Conservation (phyloP, 352 stramenopile genomes). For the Globisporangium spinosum region DNA sequence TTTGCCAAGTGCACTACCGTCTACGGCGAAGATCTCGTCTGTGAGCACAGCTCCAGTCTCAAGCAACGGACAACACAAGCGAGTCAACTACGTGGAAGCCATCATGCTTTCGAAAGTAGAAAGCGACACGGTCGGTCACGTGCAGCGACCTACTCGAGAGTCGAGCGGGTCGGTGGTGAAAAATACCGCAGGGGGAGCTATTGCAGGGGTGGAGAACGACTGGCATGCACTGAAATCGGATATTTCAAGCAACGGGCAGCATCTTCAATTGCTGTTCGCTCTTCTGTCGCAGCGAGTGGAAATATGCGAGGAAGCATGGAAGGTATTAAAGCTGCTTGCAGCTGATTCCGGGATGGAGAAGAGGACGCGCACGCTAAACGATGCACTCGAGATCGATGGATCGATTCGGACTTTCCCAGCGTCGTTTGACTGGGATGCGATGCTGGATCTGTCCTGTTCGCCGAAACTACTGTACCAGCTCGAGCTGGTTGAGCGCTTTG, state of each 20-base stretch:
- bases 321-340: constrained; percentile 67
- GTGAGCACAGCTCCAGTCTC: constrained; percentile 27
- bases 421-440: constrained; percentile 50
- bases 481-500: constrained; percentile 60
- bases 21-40: constrained; percentile 22
- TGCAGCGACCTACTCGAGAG: constrained; percentile 36
- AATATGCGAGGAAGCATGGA: constrained; percentile 72
- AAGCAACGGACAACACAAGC: constrained; percentile 23
- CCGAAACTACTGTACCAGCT: constrained; percentile 69
- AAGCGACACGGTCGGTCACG: constrained; percentile 56
- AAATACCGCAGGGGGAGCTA: constrained; percentile 27
- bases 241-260: constrained; percentile 45
- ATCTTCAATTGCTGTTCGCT: constrained; percentile 42
- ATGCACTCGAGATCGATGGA: constrained; percentile 62
- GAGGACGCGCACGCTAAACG: constrained; percentile 61
- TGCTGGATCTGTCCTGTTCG: constrained; percentile 56
- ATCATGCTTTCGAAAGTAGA: constrained; percentile 62
- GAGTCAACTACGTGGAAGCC: constrained; percentile 44
- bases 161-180: constrained; percentile 14
- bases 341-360: constrained; percentile 69
- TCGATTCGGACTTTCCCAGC: constrained; percentile 40
- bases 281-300: constrained; percentile 41
- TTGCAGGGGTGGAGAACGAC: constrained; percentile 48
- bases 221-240: constrained; percentile 69
- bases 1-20: constrained; percentile 10